Evolutionary conservation across 306 rosid genomes (phyloP).

Genomic region (Vigna hirtella): DNA sequence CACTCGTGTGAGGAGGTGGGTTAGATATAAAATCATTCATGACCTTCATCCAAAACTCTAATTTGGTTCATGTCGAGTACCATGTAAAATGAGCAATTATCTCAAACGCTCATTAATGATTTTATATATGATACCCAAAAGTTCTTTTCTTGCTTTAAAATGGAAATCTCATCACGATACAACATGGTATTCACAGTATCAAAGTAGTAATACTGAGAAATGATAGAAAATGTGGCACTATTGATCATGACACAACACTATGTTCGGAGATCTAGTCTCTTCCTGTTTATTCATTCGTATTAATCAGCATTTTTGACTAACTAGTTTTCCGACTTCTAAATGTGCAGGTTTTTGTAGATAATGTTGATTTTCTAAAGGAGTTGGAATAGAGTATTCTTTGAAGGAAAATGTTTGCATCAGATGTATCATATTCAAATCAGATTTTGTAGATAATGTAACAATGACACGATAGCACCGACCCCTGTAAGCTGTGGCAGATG

Average conservation of each 20-base stretch:
- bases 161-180: slow-evolving; percentile 8
- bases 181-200: slow-evolving; percentile 7
- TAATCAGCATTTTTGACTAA: slow-evolving; percentile 37
- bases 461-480: slow-evolving; percentile 43
- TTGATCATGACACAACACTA: slow-evolving; percentile 19
- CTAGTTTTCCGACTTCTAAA: slow-evolving; percentile 21
- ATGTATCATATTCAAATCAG: slow-evolving; percentile 53
- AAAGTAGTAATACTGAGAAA: slow-evolving; percentile 28
- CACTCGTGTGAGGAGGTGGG: background rate
- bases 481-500: slow-evolving; percentile 31
- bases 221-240: slow-evolving; percentile 12
- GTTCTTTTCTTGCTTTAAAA: background rate
- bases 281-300: slow-evolving; percentile 30
- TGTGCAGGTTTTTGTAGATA: slow-evolving; percentile 96
- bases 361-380: slow-evolving; percentile 90
- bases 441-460: slow-evolving; percentile 72
- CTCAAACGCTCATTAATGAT: background rate
- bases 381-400: slow-evolving; percentile 70
- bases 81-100: background rate
- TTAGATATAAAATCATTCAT: background rate
- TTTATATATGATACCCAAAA: background rate
- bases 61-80: background rate
- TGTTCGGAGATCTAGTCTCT: slow-evolving; percentile 20
- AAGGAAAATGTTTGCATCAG: slow-evolving; percentile 44
- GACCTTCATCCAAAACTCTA: background rate